Conservation (phyloP, 78 protist species). For the Dictyostelium purpureum region DNA sequence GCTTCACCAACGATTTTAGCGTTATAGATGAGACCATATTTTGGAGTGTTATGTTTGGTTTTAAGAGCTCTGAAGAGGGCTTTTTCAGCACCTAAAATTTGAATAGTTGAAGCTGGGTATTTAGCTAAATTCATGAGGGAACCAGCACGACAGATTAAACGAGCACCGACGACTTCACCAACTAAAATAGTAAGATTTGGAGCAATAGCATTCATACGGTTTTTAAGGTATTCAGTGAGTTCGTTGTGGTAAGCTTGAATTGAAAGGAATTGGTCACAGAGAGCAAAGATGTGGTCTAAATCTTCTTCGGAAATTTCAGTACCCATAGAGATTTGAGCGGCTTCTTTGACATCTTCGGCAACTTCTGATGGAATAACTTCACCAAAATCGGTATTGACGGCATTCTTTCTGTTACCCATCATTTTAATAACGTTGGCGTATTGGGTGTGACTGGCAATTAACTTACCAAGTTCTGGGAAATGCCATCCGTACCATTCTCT, state of each 20-base stretch:
- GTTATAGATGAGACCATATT: slow-evolving; percentile 98
- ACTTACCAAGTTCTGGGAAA: slow-evolving; percentile 98
- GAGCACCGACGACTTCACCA: slow-evolving; percentile 98
- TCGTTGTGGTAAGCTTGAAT: slow-evolving; percentile 92
- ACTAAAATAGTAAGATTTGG: slow-evolving; percentile 97
- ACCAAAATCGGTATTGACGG: slow-evolving; percentile 81
- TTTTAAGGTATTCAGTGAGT: slow-evolving; percentile 94
- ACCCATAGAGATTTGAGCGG: slow-evolving; percentile 96
- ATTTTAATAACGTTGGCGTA: slow-evolving; percentile 84
- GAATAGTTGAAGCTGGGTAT: slow-evolving; percentile 98
- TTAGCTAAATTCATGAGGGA: slow-evolving; percentile 96
- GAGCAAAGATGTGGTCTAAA: slow-evolving; percentile 88
- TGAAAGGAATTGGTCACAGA: slow-evolving; percentile 89
- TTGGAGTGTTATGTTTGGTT: slow-evolving; percentile 96
- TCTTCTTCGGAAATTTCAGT: slow-evolving; percentile 80
- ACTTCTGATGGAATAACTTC: slow-evolving; percentile 92
- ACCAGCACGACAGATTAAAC: slow-evolving; percentile 97
- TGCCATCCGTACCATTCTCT: slow-evolving; percentile 99
- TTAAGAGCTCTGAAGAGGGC: slow-evolving; percentile 97
- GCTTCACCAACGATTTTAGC: slow-evolving; percentile 97
- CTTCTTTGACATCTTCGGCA: slow-evolving; percentile 86
- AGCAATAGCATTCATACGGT: slow-evolving; percentile 93
- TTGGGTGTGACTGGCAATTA: slow-evolving; percentile 89
- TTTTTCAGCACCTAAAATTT: slow-evolving; percentile 98
- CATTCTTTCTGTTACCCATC: slow-evolving; percentile 84